Evolutionary conservation across 176 grass and related monocot genomes (phyloP), one percentile per base, ranked within the genome.

Genomic region (Oryza nivara): DNA sequence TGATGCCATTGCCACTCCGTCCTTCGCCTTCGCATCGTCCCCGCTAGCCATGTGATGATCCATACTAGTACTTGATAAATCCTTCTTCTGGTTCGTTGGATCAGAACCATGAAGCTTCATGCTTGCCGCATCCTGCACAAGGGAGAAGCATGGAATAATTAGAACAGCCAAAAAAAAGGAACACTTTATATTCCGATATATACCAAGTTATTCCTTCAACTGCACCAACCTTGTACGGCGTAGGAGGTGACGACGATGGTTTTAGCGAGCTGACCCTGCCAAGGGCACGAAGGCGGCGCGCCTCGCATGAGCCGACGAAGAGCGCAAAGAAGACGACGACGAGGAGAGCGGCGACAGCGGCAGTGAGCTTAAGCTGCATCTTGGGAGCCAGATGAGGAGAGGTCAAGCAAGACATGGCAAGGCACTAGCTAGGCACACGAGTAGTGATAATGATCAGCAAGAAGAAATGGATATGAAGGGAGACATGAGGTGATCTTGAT

Each of bases 141-240:
- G 6, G 6, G 9, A 67, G 65, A 75, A 8, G 7, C 40, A 46
- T 5, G 4, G 3, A 79, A 65, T 9, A 58, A 9, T 79, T 81
- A 68, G 4, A 34, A 68, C n/a, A 30, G 28, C 40, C 11, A 72
- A 58, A 56, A 2, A 2, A 74, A 12, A 47, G 25, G 36, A 3
- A 49, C 17, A 61, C 7, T 61, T 61, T 8, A 35, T 36, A 36
- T 36, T 36, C 35, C 35, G 35, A 32, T 32, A 32, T 32, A 36
- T 36, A 36, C 35, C 35, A 36, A 36, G 35, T 38, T 38, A 63
- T 9, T 23, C 6, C 26, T 77, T 46, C 28, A 7, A 45, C 68
- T 30, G 67, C 41, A 51, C 90, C 51, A 80, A 97, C 95, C 88
- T 89, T 89, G 63, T 46, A 70, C 11, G 81, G 86, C 51, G 58